Conservation (phyloP, 2,329 filamentous ascomycete genomes). For the Pseudocercospora musae region DNA sequence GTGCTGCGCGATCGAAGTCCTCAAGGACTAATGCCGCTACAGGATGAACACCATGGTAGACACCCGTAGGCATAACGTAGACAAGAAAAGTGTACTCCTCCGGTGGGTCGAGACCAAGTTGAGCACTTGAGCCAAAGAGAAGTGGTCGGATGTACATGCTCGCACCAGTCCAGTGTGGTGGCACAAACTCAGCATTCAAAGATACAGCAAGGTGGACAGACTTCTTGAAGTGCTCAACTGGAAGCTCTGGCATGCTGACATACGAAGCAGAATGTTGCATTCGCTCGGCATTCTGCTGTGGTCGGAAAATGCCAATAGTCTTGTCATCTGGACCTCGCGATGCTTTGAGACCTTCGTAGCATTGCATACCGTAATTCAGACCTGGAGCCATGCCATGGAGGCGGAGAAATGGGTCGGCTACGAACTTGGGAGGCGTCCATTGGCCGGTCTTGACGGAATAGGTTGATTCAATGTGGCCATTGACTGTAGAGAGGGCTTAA, state of each 20-base stretch:
- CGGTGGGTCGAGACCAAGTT: conserved; percentile 79
- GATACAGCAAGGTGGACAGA: conserved; percentile 77
- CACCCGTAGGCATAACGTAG: conserved; percentile 85
- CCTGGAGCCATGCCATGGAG: conserved; percentile 94
- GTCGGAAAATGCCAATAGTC: conserved; percentile 81
- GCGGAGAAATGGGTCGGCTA: conserved; percentile 77
- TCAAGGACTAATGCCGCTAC: conserved; percentile 87
- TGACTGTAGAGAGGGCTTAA: conserved; percentile 56
- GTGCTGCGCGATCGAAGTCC: conserved; percentile 90
- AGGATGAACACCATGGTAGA: conserved; percentile 86
- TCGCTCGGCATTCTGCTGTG: conserved; percentile 76
- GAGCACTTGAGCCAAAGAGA: conserved; percentile 81
- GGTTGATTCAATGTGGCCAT: conserved; percentile 87
- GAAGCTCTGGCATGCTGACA: conserved; percentile 78
- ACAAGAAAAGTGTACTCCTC: conserved; percentile 92
- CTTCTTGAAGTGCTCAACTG: conserved; percentile 70
- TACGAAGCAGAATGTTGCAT: conserved; percentile 81
- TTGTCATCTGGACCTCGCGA: conserved; percentile 73
- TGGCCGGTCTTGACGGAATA: conserved; percentile 70
- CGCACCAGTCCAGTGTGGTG: conserved; percentile 81
- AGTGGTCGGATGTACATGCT: conserved; percentile 91
- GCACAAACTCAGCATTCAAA: conserved; percentile 86
- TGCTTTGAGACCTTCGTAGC: conserved; percentile 97
- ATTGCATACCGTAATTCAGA: conserved; percentile 96
- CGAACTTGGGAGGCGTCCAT: conserved; percentile 77